A percentile compares a stretch with the other conserved stretches of the same genome.
Conservation (phyloP, 768 basidiomycete species). For the Suillus spraguei region DNA sequence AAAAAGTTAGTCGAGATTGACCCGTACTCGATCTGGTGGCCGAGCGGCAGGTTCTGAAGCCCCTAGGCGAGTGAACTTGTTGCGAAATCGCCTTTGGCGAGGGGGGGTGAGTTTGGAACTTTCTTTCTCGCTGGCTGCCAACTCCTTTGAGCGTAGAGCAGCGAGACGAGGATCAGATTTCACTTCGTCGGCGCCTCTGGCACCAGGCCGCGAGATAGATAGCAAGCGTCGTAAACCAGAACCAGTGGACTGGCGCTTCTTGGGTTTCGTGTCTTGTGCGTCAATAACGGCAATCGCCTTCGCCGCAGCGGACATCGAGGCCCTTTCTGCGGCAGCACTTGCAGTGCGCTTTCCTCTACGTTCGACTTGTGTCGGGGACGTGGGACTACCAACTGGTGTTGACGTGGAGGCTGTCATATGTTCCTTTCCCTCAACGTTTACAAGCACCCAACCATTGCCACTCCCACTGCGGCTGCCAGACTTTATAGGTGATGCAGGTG, state of each 20-base stretch:
- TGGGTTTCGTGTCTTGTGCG: conserved; percentile 45
- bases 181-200: conserved; percentile 33
- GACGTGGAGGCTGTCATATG: conserved; percentile 28
- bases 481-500: conserved; percentile 36
- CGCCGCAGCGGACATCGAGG: conserved; percentile 49
- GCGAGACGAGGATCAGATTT: conserved; percentile 26
- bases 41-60: conserved; percentile 29
- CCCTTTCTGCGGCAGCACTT: conserved; percentile 26
- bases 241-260: conserved; percentile 27
- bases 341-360: conserved; percentile 24
- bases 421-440: conserved; percentile 56
- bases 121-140: conserved; percentile 18
- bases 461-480: conserved; percentile 37
- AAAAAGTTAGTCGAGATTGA: conserved; percentile 35
- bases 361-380: conserved; percentile 31
- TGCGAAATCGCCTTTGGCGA: conserved; percentile 32
- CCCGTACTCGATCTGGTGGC: conserved; percentile 38
- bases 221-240: conserved; percentile 35
- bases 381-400: conserved; percentile 27
- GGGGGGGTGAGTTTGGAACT: conserved; percentile 9
- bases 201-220: conserved; percentile 32
- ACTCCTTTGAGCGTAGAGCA: conserved; percentile 31
- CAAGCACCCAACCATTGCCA: conserved; percentile 66
- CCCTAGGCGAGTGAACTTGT: conserved; percentile 30
- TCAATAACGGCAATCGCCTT: conserved; percentile 68